Conservation (phyloP, 2,329 filamentous ascomycete genomes). For the Neofusicoccum laricinum region DNA sequence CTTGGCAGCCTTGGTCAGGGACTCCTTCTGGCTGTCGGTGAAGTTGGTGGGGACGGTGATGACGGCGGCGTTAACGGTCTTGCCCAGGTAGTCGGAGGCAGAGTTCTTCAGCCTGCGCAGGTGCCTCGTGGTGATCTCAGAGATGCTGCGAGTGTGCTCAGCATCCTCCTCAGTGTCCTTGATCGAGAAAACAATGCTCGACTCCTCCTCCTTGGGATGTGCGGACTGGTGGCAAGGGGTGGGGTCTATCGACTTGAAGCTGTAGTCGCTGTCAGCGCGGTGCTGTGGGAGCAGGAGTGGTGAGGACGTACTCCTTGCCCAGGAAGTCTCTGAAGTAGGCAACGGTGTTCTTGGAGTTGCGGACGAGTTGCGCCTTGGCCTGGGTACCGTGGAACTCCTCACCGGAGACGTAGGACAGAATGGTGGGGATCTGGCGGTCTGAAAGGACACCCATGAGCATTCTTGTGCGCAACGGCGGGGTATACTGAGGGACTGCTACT, state of each 20-base stretch:
- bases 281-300: background rate
- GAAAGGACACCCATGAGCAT: slow-evolving; percentile 18
- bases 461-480: slow-evolving; percentile 10
- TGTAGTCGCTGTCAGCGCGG: slow-evolving; percentile 31
- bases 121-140: slow-evolving; percentile 81
- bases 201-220: slow-evolving; percentile 74
- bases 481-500: slow-evolving; percentile 31
- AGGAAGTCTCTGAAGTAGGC: slow-evolving; percentile 95
- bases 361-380: slow-evolving; percentile 88
- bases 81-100: slow-evolving; percentile 88
- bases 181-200: slow-evolving; percentile 75
- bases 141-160: slow-evolving; percentile 68
- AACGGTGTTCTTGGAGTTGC: slow-evolving; percentile 89
- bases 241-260: slow-evolving; percentile 93
- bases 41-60: slow-evolving; percentile 94
- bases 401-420: slow-evolving; percentile 90
- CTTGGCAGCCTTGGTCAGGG: slow-evolving; percentile 73
- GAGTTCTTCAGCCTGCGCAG: slow-evolving; percentile 76
- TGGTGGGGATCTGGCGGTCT: slow-evolving; percentile 96
- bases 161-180: slow-evolving; percentile 62
- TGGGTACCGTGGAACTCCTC: slow-evolving; percentile 97
- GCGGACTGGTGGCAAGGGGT: slow-evolving; percentile 91
- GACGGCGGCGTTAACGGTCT: slow-evolving; percentile 90
- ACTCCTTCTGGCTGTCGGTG: slow-evolving; percentile 78
- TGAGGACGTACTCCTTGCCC: slow-evolving; percentile 73